Percentiles rank a stretch among this genome's conserved stretches.
Evolutionary conservation across 305 asterid species (phyloP).

Genomic region (Salvia sclarea): DNA sequence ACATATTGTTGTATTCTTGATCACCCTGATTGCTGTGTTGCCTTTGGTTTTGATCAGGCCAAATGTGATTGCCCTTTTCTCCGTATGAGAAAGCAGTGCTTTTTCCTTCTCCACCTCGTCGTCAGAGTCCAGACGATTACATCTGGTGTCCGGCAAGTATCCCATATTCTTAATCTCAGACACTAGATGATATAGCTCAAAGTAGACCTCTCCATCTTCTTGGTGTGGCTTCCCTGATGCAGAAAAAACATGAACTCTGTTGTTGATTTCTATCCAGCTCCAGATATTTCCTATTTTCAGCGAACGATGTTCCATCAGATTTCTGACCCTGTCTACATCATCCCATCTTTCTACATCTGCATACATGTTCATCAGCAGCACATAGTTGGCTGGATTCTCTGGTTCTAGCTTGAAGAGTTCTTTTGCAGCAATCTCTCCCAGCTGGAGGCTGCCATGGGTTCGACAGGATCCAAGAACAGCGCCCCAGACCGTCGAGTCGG

Average conservation of each 20-base stretch:
- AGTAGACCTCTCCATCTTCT: slow-evolving; percentile 32
- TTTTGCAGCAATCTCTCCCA: slow-evolving; percentile 57
- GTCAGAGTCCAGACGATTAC: slow-evolving; percentile 24
- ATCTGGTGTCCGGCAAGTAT: slow-evolving; percentile 30
- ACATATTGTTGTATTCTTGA: slow-evolving; percentile 36
- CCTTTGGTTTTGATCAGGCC: slow-evolving; percentile 31
- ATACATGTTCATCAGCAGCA: slow-evolving; percentile 53
- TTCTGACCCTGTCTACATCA: slow-evolving; percentile 30
- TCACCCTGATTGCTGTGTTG: slow-evolving; percentile 32
- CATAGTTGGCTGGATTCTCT: slow-evolving; percentile 53
- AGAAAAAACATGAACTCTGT: slow-evolving; percentile 23
- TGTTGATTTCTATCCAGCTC: slow-evolving; percentile 36
- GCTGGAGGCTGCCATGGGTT: slow-evolving; percentile 42
- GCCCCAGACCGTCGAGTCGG: slow-evolving; percentile 60
- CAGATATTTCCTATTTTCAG: slow-evolving; percentile 30
- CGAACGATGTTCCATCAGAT: slow-evolving; percentile 26
- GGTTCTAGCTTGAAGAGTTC: slow-evolving; percentile 58
- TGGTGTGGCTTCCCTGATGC: slow-evolving; percentile 27
- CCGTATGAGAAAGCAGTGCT: slow-evolving; percentile 35
- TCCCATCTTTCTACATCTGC: slow-evolving; percentile 47
- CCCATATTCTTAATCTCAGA: slow-evolving; percentile 34
- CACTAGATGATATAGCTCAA: slow-evolving; percentile 33
- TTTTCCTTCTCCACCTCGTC: slow-evolving; percentile 35
- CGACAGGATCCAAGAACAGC: slow-evolving; percentile 43
- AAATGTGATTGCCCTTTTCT: slow-evolving; percentile 33